phyloP scores from a whole-genome alignment of 257 asterid genomes.

The Solanum piurae region DNA sequence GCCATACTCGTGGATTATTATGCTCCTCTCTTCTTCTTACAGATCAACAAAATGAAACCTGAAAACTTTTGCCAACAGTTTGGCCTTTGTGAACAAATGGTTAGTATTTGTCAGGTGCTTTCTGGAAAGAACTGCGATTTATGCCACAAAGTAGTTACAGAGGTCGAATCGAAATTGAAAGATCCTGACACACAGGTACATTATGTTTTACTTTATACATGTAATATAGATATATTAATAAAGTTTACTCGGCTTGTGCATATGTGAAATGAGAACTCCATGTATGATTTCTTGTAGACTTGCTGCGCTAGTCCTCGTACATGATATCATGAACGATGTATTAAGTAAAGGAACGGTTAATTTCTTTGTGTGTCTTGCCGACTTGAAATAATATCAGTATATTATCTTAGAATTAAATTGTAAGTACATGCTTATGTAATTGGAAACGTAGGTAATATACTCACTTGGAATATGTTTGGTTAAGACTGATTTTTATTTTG shows the following conservation, averaged over 20 bases:
- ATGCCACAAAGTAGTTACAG: constrained; percentile 62
- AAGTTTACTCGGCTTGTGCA: neutral
- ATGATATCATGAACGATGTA: neutral
- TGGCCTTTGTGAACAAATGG: constrained; percentile 42
- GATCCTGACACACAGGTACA: constrained; percentile 88
- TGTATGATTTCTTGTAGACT: neutral
- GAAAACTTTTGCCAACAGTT: constrained; percentile 50
- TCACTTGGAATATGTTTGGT: neutral
- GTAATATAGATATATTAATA: no score
- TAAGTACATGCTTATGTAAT: neutral
- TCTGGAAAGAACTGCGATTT: constrained; percentile 53
- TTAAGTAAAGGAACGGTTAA: neutral
- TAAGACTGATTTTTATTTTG: constrained; percentile 1
- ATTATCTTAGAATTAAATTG: neutral
- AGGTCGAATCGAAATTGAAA: constrained; percentile 63
- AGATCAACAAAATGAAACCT: constrained; percentile 45
- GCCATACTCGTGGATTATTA: constrained; percentile 70
- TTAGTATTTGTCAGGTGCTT: constrained; percentile 19
- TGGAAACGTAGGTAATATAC: neutral
- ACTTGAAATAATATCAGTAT: neutral
- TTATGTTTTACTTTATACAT: neutral
- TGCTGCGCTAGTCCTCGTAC: neutral
- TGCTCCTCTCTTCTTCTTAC: constrained; percentile 75
- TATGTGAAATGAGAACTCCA: neutral
- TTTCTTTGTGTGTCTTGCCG: neutral